A percentile compares a stretch with the other conserved stretches of the same genome.
Conservation (phyloP, 116 monocot species). For the Dioscorea cayenensis region DNA sequence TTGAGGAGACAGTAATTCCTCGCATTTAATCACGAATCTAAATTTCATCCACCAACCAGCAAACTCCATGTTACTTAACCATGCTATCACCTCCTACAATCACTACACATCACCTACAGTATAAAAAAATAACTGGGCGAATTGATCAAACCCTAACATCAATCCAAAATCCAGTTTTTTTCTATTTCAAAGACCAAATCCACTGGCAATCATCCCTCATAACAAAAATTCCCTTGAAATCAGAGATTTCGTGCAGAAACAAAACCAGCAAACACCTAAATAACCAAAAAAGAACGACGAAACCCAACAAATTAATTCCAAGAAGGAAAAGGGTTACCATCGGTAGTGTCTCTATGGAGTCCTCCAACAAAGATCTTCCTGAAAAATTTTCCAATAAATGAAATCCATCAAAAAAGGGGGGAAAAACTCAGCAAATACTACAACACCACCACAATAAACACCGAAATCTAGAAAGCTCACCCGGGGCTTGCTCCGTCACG, state of each 20-base stretch:
- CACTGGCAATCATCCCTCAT: too few relatives aligned
- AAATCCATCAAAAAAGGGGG: not conserved
- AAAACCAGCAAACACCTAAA: not conserved
- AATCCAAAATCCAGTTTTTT: too few relatives aligned
- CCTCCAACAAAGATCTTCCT: conserved; percentile 90
- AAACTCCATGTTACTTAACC: too few relatives aligned
- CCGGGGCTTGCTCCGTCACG: conserved; percentile 60
- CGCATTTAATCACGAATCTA: too few relatives aligned
- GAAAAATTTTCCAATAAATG: not conserved
- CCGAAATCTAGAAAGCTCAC: conserved; percentile 15
- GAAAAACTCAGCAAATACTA: not conserved
- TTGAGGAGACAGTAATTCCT: too few relatives aligned
- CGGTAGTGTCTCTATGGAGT: conserved; percentile 56
- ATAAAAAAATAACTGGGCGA: too few relatives aligned
- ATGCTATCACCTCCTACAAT: too few relatives aligned
- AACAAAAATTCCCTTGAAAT: not conserved
- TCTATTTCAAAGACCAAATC: too few relatives aligned
- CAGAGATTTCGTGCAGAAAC: not conserved
- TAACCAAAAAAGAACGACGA: not conserved
- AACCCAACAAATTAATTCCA: not conserved
- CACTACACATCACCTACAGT: too few relatives aligned
- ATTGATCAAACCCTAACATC: too few relatives aligned
- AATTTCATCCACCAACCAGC: too few relatives aligned
- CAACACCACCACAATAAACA: not conserved
- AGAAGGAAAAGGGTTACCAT: conserved; percentile 14